phyloP scores from a whole-genome alignment of 352 stramenopile species.

The Phytophthora quininea region DNA sequence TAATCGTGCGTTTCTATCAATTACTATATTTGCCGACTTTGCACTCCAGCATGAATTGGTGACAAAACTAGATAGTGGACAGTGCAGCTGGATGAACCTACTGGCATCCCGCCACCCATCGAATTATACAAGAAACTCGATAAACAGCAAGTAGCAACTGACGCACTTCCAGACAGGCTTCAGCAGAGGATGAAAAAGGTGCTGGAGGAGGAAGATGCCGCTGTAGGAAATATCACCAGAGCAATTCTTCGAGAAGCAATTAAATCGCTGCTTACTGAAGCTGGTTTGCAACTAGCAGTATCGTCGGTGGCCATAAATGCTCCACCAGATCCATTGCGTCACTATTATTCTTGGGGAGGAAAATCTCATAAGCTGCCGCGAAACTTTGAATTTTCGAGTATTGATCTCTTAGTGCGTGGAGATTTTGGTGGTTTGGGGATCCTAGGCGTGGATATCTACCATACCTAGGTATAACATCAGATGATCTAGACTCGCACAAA shows the following conservation, averaged over 20 bases:
- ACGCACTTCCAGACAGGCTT: conserved; percentile 6
- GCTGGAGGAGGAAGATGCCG: conserved; percentile 1
- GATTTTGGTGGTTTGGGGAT: conserved; percentile 14
- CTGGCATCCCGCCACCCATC: conserved; percentile 9
- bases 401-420: conserved; percentile 8
- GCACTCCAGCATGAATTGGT: background rate
- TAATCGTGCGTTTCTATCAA: background rate
- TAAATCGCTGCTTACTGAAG: background rate
- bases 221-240: conserved; percentile 2
- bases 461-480: conserved; percentile 1
- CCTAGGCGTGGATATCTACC: background rate
- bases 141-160: conserved; percentile 1
- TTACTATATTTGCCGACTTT: background rate
- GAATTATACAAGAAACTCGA: conserved; percentile 9
- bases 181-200: conserved; percentile 5
- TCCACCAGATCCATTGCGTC: background rate
- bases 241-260: conserved; percentile 7
- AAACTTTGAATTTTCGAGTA: conserved; percentile 11
- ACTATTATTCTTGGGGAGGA: conserved; percentile 4
- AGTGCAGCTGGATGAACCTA: conserved; percentile 7
- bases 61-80: background rate
- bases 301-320: background rate
- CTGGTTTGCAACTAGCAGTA: background rate
- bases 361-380: conserved; percentile 10
- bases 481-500: background rate